Evolutionary conservation across 192 early-diverging fungal genomes (phyloP).

Genomic region (Chytriomyces sp.): DNA sequence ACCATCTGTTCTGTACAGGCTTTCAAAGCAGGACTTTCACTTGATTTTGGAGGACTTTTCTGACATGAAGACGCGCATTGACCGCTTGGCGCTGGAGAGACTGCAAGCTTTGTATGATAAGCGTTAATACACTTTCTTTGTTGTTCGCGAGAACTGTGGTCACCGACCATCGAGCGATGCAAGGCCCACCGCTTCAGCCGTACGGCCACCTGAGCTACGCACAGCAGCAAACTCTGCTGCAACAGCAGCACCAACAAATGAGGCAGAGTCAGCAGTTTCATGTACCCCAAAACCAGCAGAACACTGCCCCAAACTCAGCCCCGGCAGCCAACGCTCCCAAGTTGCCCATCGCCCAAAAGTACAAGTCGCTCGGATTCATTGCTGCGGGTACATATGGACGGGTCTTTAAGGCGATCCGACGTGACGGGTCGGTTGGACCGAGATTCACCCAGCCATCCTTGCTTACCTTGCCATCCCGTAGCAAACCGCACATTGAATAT

Average conservation of each 20-base stretch:
- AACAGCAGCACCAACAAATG: not conserved
- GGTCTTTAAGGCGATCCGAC: conserved; percentile 86
- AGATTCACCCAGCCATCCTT: conserved; percentile 8
- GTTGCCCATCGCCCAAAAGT: conserved; percentile 22
- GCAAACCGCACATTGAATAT: conserved; percentile 58
- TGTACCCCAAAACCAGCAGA: not conserved
- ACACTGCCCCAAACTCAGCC: not conserved
- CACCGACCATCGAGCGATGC: not conserved
- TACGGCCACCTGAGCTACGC: not conserved
- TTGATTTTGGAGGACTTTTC: too few relatives aligned
- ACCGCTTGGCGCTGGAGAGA: not conserved
- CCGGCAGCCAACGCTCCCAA: not conserved
- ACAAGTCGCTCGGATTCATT: conserved; percentile 78
- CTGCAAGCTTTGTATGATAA: too few relatives aligned
- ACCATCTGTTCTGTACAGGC: conserved; percentile 16
- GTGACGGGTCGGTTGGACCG: conserved; percentile 32
- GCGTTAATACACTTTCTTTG: too few relatives aligned
- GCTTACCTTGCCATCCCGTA: not conserved
- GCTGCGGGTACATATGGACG: conserved; percentile 93
- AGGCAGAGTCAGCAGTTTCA: not conserved
- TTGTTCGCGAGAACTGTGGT: too few relatives aligned
- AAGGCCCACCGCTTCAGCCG: conserved; percentile 7
- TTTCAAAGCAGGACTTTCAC: conserved; percentile 20
- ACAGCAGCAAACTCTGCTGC: not conserved
- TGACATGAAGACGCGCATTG: conserved; percentile 25